Conservation (phyloP, 345 rosid species). For the Populus tremula region DNA sequence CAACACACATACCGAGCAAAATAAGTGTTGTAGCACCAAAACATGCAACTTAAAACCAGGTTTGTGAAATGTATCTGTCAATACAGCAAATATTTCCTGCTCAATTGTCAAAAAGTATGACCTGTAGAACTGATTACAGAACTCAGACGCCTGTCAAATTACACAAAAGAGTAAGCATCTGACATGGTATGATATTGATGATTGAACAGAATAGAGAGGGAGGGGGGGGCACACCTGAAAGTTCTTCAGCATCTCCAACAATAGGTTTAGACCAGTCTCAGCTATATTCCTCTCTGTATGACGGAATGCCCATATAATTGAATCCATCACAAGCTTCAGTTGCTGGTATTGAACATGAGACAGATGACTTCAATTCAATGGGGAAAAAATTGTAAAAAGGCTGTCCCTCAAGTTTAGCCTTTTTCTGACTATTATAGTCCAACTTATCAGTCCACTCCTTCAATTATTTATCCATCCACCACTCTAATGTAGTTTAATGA, state of each 20-base stretch:
- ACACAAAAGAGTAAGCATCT: slow-evolving; percentile 24
- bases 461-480: neutral
- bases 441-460: neutral
- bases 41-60: slow-evolving; percentile 99
- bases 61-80: slow-evolving; percentile 95
- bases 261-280: slow-evolving; percentile 88
- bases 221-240: slow-evolving; percentile 54
- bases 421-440: neutral
- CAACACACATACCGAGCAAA: slow-evolving; percentile 63
- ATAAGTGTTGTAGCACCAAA: slow-evolving; percentile 75
- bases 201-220: neutral
- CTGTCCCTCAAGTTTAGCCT: neutral
- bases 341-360: slow-evolving; percentile 48
- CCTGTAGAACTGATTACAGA: slow-evolving; percentile 82
- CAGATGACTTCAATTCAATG: neutral
- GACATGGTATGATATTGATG: neutral
- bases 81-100: slow-evolving; percentile 95
- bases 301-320: slow-evolving; percentile 99
- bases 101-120: slow-evolving; percentile 65
- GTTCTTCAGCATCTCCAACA: slow-evolving; percentile 90
- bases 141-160: slow-evolving; percentile 52
- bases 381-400: neutral
- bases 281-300: slow-evolving; percentile 99
- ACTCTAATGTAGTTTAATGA: neutral
- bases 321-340: slow-evolving; percentile 96